Base-by-base conservation (phyloP, 768 basidiomycete genomes). In the Panellus pusillus region DNA sequence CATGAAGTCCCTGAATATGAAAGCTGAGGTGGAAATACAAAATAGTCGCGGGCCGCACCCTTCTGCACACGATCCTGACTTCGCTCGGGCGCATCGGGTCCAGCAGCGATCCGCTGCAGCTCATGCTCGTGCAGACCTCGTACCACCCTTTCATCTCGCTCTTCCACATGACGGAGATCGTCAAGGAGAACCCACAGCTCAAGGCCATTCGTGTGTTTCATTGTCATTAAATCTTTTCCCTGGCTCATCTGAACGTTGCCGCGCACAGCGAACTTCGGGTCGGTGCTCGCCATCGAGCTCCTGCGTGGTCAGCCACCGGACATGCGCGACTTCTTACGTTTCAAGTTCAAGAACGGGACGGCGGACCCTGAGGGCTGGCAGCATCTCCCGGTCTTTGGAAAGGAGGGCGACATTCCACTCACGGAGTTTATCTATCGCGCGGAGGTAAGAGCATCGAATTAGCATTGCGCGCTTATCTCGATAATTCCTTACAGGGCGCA, bases 91-190 rank as follows among this genome's bases (percentile, higher is more conserved):
- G 83, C 63, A 86, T 95, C 67, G 81, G 87, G 41, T 89, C 85
- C 76, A 83, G 86, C 63, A 83, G 79, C 57, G 86, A 91, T 72
- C 86, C 89, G 41, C 81, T 93, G 47, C 86, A 89, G 63, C 79
- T 94, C 72, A 76, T 87, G 70, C 67, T 92, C 60, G 76, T 91
- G 61, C 82, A 89, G 72, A 85, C 86, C 14, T 89, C 89, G 58
- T 94, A 94, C 77, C 92, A 93, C 69, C 86, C 92, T 13, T 91
- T 95, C 81, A 85, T 93, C 64, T 92, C 90, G 4, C 78, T 94
- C 69, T 88, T 94, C 81, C 82, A 85, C 66, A 80, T 88, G 69
- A 82, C 89, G 17, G 88, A 87, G 52, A 71, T 87, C 51, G 61
- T 70, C 60, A 73, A 79, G 56, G 70, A 78, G 24, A 70, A 83